A percentile compares a stretch with the other conserved stretches of the same genome.
Conservation (phyloP, 208 protist genomes). For the Crithidia thermophila region DNA sequence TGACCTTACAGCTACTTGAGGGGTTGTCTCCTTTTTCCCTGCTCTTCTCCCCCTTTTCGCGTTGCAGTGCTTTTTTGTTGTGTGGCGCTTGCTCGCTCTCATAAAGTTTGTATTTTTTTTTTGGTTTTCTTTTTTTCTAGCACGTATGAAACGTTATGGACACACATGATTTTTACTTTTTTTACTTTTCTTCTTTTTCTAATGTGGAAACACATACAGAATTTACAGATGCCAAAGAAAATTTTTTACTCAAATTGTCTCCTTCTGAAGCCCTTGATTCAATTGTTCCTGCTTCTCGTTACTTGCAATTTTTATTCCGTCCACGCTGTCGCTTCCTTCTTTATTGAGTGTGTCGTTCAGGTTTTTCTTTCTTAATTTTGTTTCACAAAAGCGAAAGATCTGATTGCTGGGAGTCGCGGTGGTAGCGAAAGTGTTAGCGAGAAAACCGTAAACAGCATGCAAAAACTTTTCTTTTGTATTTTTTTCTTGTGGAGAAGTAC, state of each 20-base stretch:
- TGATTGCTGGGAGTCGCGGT: too few species aligned
- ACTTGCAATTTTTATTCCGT: too few species aligned
- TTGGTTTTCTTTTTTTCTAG: slow-evolving; percentile 11
- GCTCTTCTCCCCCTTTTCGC: slow-evolving; percentile 9
- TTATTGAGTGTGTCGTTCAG: background rate
- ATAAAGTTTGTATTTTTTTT: too few species aligned
- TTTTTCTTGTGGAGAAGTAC: background rate
- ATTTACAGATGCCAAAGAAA: background rate
- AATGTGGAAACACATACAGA: too few species aligned
- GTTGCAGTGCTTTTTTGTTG: too few species aligned
- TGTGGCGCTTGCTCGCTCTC: too few species aligned
- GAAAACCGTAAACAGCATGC: slow-evolving; percentile 1
- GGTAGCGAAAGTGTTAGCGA: too few species aligned
- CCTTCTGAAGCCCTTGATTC: background rate
- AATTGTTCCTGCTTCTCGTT: background rate
- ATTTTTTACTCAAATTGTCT: slow-evolving; percentile 6
- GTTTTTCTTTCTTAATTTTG: too few species aligned
- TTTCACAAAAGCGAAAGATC: too few species aligned
- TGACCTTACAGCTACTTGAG: too few species aligned
- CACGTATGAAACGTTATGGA: slow-evolving; percentile 10
- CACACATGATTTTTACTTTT: slow-evolving; percentile 17
- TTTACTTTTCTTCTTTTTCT: slow-evolving; percentile 17
- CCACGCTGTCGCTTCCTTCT: too few species aligned
- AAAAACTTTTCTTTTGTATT: slow-evolving; percentile 5
- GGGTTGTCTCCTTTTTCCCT: slow-evolving; percentile 13